phyloP scores from a whole-genome alignment of 2,329 filamentous ascomycete genomes.

The Zymoseptoria passerinii region DNA sequence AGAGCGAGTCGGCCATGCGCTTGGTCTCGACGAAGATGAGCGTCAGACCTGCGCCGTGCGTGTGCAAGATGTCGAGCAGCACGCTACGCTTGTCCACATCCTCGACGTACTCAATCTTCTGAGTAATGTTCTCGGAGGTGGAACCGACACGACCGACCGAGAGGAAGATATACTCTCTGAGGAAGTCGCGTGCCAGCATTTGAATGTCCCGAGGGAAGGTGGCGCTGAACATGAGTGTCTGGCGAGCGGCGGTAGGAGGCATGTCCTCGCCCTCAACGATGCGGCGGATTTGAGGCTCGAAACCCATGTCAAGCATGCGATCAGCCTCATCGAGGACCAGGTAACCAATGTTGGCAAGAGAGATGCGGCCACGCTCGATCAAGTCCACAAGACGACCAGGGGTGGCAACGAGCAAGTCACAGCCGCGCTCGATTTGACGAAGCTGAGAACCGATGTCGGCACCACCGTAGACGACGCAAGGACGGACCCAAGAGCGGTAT shows the following conservation, averaged over 20 bases:
- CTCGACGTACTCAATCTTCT: slow-evolving; percentile 97
- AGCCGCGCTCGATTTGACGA: slow-evolving; percentile 94
- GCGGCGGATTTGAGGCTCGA: slow-evolving; percentile 97
- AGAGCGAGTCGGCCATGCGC: slow-evolving; percentile 97
- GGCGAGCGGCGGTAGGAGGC: slow-evolving; percentile 72
- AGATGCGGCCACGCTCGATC: slow-evolving; percentile 97
- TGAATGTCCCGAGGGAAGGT: slow-evolving; percentile 99
- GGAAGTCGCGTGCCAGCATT: slow-evolving; percentile 96
- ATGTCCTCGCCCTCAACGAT: slow-evolving; percentile 99
- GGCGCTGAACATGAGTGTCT: slow-evolving; percentile 99
- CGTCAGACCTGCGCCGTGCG: slow-evolving; percentile 78
- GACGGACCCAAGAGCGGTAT: slow-evolving; percentile 97
- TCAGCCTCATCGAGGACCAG: slow-evolving; percentile 97
- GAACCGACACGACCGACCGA: slow-evolving; percentile 98
- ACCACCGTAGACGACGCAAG: slow-evolving; percentile 97
- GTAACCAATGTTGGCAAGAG: slow-evolving; percentile 97
- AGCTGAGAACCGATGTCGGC: slow-evolving; percentile 98
- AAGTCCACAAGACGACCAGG: slow-evolving; percentile 95
- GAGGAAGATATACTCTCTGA: slow-evolving; percentile 98
- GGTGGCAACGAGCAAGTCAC: slow-evolving; percentile 92
- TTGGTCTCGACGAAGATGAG: slow-evolving; percentile 99
- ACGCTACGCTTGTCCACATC: slow-evolving; percentile 97
- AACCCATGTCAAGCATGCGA: slow-evolving; percentile 99
- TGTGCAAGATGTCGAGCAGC: slow-evolving; percentile 93
- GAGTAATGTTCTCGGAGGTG: slow-evolving; percentile 99